Conservation (phyloP, 2,329 filamentous ascomycete species). For the Epichloe glyceriae region DNA sequence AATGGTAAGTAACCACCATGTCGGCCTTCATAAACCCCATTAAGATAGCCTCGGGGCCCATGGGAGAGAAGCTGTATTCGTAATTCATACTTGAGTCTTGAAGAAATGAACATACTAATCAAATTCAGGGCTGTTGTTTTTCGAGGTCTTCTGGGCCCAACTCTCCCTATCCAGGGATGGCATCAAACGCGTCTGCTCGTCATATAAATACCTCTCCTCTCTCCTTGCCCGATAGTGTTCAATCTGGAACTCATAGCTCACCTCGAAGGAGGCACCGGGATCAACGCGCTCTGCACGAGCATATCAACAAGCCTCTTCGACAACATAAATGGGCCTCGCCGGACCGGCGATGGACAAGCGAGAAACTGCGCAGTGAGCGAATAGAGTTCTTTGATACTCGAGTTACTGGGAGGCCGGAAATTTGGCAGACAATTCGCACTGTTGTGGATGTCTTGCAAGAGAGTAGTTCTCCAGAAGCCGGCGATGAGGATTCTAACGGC, state of each 20-base stretch:
- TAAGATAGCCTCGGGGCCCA: background rate
- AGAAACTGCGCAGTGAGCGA: conserved; percentile 56
- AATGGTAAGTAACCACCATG: background rate
- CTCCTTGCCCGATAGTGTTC: conserved; percentile 18
- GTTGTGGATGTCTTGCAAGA: conserved; percentile 57
- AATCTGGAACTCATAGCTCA: conserved; percentile 9
- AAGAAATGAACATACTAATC: background rate
- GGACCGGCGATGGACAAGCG: conserved; percentile 55
- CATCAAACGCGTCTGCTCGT: conserved; percentile 36
- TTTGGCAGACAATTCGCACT: conserved; percentile 65
- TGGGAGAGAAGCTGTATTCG: background rate
- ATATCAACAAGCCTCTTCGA: conserved; percentile 57
- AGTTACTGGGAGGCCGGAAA: conserved; percentile 61
- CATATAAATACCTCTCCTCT: conserved; percentile 35
- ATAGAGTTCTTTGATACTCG: conserved; percentile 82
- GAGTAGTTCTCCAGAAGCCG: conserved; percentile 27
- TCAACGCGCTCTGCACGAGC: conserved; percentile 39
- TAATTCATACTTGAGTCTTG: background rate
- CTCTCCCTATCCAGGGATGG: conserved; percentile 39
- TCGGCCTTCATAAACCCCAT: background rate
- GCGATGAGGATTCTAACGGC: conserved; percentile 25
- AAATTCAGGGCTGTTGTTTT: conserved; percentile 44
- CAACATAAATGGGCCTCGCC: conserved; percentile 53
- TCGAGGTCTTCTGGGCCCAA: conserved; percentile 38
- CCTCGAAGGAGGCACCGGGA: conserved; percentile 22